phyloP scores from a whole-genome alignment of 83 land plant genomes.

The Picea abies region DNA sequence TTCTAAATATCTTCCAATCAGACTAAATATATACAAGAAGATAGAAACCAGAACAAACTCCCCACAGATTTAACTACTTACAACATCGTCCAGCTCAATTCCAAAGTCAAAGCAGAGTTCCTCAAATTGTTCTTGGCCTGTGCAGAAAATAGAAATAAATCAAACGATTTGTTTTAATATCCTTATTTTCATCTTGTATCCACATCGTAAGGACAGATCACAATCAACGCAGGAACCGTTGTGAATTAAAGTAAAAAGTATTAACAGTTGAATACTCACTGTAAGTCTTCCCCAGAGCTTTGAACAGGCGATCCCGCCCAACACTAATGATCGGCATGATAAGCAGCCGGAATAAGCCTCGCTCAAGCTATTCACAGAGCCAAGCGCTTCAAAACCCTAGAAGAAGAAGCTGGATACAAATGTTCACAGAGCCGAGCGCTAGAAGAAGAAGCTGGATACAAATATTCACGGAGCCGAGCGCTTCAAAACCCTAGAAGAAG shows the following conservation, averaged over 20 bases:
- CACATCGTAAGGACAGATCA: no score
- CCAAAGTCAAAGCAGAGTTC: slow-evolving; percentile 92
- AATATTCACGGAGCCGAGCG: no score
- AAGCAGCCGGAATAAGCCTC: neutral
- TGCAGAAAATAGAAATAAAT: slow-evolving; percentile 6
- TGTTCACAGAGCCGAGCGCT: no score
- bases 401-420: no score
- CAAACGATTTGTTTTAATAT: slow-evolving; percentile 3
- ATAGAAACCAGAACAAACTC: no score
- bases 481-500: no score
- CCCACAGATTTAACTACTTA: slow-evolving; percentile 25
- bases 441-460: no score
- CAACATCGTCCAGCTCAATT: slow-evolving; percentile 97
- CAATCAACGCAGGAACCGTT: neutral
- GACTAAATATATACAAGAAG: neutral
- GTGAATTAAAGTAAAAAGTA: neutral
- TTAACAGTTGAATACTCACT: slow-evolving; percentile 31
- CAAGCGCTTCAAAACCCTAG: no score
- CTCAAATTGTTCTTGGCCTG: slow-evolving; percentile 92
- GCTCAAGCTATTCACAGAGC: neutral
- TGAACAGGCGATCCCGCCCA: slow-evolving; percentile 73
- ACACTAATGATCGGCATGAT: slow-evolving; percentile 89
- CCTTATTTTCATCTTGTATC: neutral
- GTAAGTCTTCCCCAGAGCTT: slow-evolving; percentile 62
- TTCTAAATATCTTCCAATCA: neutral